A percentile compares a stretch with the other conserved stretches of the same genome.
phyloP scores from a whole-genome alignment of 2,329 filamentous ascomycete genomes.

The Acrocalymma vagum region DNA sequence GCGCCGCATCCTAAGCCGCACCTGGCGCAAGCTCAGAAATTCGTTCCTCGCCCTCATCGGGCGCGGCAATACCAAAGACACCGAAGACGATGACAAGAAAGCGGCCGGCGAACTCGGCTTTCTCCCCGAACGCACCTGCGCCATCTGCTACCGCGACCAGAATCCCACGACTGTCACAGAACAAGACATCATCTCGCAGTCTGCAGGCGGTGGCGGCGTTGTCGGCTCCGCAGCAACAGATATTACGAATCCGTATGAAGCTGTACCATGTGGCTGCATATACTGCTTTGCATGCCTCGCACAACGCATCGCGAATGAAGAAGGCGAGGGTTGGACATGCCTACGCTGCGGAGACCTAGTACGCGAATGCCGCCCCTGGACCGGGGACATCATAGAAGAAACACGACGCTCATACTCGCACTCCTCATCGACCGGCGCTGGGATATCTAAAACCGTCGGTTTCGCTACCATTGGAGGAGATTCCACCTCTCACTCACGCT shows the following conservation, averaged over 20 bases:
- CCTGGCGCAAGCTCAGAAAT: conserved; percentile 82
- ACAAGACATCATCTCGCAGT: conserved; percentile 73
- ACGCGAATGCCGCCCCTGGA: conserved; percentile 89
- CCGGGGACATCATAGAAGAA: conserved; percentile 81
- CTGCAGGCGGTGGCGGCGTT: conserved; percentile 75
- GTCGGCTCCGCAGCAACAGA: conserved; percentile 90
- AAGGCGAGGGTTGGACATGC: conserved; percentile 93
- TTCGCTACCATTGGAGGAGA: conserved; percentile 35
- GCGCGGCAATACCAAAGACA: conserved; percentile 46
- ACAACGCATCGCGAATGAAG: conserved; percentile 86
- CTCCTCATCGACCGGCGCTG: conserved; percentile 20
- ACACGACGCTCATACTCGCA: conserved; percentile 12
- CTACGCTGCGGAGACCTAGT: conserved; percentile 85
- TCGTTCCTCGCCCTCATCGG: conserved; percentile 58
- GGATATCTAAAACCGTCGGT: conserved; percentile 29
- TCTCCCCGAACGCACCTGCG: conserved; percentile 91
- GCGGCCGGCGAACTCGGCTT: conserved; percentile 81
- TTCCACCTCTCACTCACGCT: conserved; percentile 11
- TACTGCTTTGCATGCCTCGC: conserved; percentile 98
- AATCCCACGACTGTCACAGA: conserved; percentile 74
- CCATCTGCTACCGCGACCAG: conserved; percentile 95
- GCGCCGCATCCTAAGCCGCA: conserved; percentile 85
- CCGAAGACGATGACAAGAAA: conserved; percentile 51
- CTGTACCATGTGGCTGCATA: conserved; percentile 86
- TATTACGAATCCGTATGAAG: conserved; percentile 95